Base-by-base conservation (phyloP, 495 filamentous ascomycete genomes). In the Cercophora newfieldiana region DNA sequence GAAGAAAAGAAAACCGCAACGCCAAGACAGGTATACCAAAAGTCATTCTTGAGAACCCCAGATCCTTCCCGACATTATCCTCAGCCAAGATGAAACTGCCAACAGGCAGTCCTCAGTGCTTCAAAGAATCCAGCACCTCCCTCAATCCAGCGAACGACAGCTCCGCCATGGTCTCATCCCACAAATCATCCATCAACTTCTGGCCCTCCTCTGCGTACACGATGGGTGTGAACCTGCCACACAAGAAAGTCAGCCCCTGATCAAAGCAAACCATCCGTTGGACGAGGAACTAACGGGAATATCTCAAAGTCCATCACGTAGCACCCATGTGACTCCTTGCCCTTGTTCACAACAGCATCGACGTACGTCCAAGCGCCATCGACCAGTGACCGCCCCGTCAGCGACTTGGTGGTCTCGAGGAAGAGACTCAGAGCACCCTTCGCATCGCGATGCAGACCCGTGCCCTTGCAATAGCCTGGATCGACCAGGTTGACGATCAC, bases 241-340 rank as follows among this genome's bases (percentile, higher is more conserved):
- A 18, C n/a, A 33, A 8, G 4, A 28, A 50, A 26, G 37, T 57
- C 31, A 57, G 62, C 21, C 10, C 33, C 7, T 5, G 37, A 21
- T 29, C 22, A n/a, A 18, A 48, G 14, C 24, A 6, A 8, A 30
- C n/a, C n/a, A n/a, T n/a, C n/a, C 12, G 16, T 18, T 19, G 16
- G 25, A 1, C 5, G 7, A 1, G 47, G 16, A 37, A 61, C 64
- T 54, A 4, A 66, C 61, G 65, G n/a, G 4, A 24, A 16, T 21
- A 66, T 62, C 8, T 56, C 48, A 29, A 29, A 61, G 26, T 66
- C 59, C 30, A 55, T 63, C 10, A 56, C 18, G 25, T 50, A 59
- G n/a, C 57, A 61, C 7, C 78, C 77, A 68, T 83, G 81, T 1
- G 77, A 74, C 65, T 81, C 77, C 63, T 78, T 76, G 1, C 76